Evolutionary conservation across 2,329 filamentous ascomycete genomes (phyloP).

Genomic region (Exophiala sp.): DNA sequence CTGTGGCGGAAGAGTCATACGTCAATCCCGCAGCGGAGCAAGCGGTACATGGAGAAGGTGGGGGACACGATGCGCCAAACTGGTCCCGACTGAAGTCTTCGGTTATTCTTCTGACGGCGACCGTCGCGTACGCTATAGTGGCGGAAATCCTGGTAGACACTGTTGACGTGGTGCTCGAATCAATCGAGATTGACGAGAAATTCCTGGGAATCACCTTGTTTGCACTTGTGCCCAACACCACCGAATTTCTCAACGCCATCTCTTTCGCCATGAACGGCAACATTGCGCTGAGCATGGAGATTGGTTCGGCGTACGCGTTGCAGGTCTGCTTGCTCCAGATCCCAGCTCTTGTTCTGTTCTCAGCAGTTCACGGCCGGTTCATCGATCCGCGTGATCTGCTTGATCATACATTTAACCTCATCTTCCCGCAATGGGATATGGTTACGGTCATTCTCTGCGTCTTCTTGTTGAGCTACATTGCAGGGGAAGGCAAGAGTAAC

Average conservation of each 20-base stretch:
- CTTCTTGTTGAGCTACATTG: conserved; percentile 94
- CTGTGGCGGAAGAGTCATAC: conserved; percentile 34
- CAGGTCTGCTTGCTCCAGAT: conserved; percentile 95
- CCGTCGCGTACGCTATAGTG: conserved; percentile 89
- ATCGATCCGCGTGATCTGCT: conserved; percentile 50
- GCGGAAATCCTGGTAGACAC: conserved; percentile 96
- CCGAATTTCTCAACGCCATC: conserved; percentile 96
- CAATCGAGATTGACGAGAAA: conserved; percentile 89
- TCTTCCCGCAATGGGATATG: conserved; percentile 99
- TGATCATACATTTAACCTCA: conserved; percentile 57
- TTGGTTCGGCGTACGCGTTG: conserved; percentile 91
- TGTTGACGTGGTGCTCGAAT: conserved; percentile 89
- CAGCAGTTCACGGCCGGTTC: conserved; percentile 61
- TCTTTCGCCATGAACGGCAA: conserved; percentile 99
- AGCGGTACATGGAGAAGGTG: conserved; percentile 38
- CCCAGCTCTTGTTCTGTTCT: conserved; percentile 86
- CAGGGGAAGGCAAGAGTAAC: conserved; percentile 98
- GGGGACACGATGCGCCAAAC: conserved; percentile 95
- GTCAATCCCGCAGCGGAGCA: conserved; percentile 46
- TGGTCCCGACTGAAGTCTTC: conserved; percentile 91
- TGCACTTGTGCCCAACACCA: conserved; percentile 94
- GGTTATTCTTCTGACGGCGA: conserved; percentile 80
- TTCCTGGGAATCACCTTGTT: conserved; percentile 96
- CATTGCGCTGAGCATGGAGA: conserved; percentile 97
- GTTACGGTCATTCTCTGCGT: conserved; percentile 93